Base-by-base conservation (phyloP, 1,284 basidiomycete species). In the Puccinia brachypodii region DNA sequence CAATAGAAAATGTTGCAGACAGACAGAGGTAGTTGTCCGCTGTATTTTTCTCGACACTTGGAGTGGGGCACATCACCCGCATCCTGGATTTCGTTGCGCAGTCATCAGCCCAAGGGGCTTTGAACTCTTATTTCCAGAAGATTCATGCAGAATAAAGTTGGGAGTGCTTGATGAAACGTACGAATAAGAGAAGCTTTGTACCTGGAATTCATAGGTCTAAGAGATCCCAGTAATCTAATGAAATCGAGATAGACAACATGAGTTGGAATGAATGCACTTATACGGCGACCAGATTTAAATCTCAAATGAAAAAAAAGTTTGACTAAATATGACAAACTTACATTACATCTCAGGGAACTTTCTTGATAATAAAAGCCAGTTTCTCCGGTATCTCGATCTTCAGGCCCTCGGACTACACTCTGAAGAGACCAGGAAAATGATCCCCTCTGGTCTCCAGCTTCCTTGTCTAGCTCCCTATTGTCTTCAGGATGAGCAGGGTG, bases 111-210 rank as follows among this genome's bases (percentile, higher is more conserved):
- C 2, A 36, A 13, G 31, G 36, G 31, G 60, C 19, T 31, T 4
- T 31, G 56, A 11, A 13, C 4, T 36, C 64, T 44, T 44, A 16
- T 31, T 19, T 44, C 2, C 42, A 31, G 2, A 53, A 33, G 2
- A 50, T 40, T 25, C 44, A 1, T 62, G 28, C n/a, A n/a, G n/a
- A n/a, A n/a, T n/a, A n/a, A n/a, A n/a, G n/a, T n/a, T n/a, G n/a
- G n/a, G n/a, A n/a, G n/a, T n/a, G n/a, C n/a, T n/a, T 22, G 2
- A 25, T 56, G 33, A 58, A 38, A 74, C 72, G n/a, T 56, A 74
- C 72, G 72, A 50, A 58, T 74, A 74, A 19, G 72, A 74, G 72
- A 74, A 74, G 36, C 72, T 58, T 58, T 74, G 72, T 36, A 74
- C 8, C 50, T 58, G 72, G 33, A 74, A 74, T 7, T 74, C 50